phyloP scores from a whole-genome alignment of 345 rosid genomes.

The Erodium maritimum region DNA sequence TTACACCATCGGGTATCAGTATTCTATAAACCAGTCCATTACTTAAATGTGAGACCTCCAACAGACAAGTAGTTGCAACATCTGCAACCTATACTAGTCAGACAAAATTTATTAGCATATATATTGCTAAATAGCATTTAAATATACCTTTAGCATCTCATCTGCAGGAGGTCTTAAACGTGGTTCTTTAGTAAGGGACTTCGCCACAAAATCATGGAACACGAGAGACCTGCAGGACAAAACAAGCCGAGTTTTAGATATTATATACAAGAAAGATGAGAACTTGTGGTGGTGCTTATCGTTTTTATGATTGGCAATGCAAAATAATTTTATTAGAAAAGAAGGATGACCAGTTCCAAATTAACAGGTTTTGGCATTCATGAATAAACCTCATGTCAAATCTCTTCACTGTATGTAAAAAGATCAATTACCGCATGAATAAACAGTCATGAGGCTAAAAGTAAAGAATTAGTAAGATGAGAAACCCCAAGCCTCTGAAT shows the following conservation, averaged over 20 bases:
- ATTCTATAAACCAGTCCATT: background rate
- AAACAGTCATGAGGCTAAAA: background rate
- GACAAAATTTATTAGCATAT: background rate
- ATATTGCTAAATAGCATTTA: background rate
- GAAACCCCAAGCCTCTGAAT: background rate
- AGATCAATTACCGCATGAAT: background rate
- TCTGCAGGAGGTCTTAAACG: slow-evolving; percentile 89
- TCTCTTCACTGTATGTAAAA: background rate
- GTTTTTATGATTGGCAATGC: no score
- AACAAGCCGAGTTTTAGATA: slow-evolving; percentile 8
- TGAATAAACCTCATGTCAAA: no score
- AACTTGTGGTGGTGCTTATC: background rate
- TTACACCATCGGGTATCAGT: background rate
- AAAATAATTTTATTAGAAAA: no score
- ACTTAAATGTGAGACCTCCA: background rate
- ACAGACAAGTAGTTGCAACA: background rate
- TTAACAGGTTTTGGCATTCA: background rate
- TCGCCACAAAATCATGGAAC: slow-evolving; percentile 96
- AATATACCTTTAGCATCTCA: slow-evolving; percentile 88
- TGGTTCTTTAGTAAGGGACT: slow-evolving; percentile 92
- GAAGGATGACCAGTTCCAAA: no score
- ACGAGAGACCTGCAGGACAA: slow-evolving; percentile 70
- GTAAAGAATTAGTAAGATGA: background rate
- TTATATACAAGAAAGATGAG: background rate
- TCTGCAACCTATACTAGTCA: slow-evolving; percentile 2